Evolutionary conservation across 2,329 filamentous ascomycete species (phyloP).

Genomic region (Fusarium buharicum): DNA sequence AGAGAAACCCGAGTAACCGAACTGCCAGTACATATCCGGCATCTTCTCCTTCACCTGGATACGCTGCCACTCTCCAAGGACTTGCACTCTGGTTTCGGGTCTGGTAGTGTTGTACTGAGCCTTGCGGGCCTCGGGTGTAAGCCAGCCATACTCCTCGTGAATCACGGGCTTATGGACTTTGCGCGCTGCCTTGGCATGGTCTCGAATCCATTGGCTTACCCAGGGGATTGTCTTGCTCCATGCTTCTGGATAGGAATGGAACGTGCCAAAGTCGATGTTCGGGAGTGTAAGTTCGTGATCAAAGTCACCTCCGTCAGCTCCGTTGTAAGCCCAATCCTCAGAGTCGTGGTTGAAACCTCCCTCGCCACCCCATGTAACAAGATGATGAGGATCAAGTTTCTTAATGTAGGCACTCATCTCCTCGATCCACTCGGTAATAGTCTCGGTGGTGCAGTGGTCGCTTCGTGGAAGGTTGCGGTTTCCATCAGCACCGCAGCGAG

Average conservation of each 20-base stretch:
- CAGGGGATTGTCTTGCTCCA: conserved; percentile 64
- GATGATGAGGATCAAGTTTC: conserved; percentile 66
- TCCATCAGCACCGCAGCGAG: conserved; percentile 59
- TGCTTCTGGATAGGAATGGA: conserved; percentile 68
- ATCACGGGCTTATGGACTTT: conserved; percentile 60
- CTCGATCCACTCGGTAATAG: conserved; percentile 69
- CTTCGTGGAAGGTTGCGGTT: conserved; percentile 37
- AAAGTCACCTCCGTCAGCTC: conserved; percentile 64
- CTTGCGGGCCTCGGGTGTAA: conserved; percentile 59
- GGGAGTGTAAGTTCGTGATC: conserved; percentile 58
- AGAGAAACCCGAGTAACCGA: conserved; percentile 61
- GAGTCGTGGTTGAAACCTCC: conserved; percentile 61
- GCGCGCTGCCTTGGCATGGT: conserved; percentile 60
- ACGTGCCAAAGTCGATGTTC: conserved; percentile 64
- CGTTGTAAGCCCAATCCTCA: conserved; percentile 59
- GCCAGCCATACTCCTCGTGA: conserved; percentile 57
- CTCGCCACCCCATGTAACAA: conserved; percentile 71
- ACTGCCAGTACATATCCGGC: conserved; percentile 67
- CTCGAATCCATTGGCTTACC: conserved; percentile 65
- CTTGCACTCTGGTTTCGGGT: conserved; percentile 58
- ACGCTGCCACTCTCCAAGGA: conserved; percentile 61
- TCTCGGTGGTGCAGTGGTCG: conserved; percentile 64
- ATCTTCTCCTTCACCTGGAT: conserved; percentile 60
- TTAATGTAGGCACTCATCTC: conserved; percentile 70
- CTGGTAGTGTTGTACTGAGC: conserved; percentile 54